Conservation (phyloP, 2,329 filamentous ascomycete genomes). For the Aureobasidium sp. region DNA sequence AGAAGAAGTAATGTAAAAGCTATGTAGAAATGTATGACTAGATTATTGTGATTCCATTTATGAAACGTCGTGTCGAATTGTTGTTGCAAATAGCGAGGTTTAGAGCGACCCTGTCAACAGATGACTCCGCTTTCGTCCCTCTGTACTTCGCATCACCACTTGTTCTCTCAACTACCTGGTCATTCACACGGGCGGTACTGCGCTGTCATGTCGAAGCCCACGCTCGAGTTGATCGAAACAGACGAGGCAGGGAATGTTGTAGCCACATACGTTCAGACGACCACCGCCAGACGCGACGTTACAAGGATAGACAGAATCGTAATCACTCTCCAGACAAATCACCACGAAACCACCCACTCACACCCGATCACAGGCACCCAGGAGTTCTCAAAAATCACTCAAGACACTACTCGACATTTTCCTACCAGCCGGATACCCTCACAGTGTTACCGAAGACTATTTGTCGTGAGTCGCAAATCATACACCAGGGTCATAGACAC, state of each 20-base stretch:
- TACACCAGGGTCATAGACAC: not conserved
- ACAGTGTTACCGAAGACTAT: slow-evolving; percentile 80
- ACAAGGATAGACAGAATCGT: slow-evolving; percentile 14
- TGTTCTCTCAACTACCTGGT: not conserved
- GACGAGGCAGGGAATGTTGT: slow-evolving; percentile 45
- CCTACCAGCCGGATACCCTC: slow-evolving; percentile 77
- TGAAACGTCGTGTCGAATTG: not conserved
- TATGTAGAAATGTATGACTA: not conserved
- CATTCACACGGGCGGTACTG: not conserved
- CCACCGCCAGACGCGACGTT: slow-evolving; percentile 19
- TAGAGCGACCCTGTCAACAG: not conserved
- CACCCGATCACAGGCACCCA: slow-evolving; percentile 12
- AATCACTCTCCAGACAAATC: slow-evolving; percentile 15
- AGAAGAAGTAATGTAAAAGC: slow-evolving; percentile 14
- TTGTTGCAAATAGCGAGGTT: no score
- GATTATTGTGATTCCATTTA: not conserved
- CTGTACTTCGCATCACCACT: not conserved
- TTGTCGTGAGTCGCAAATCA: slow-evolving; percentile 49
- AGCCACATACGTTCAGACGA: slow-evolving; percentile 42
- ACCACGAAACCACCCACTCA: slow-evolving; percentile 1
- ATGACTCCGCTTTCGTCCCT: not conserved
- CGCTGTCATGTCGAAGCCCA: not conserved
- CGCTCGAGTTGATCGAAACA: slow-evolving; percentile 27
- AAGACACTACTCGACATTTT: slow-evolving; percentile 59
- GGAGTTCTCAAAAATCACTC: slow-evolving; percentile 22